Percentiles rank a stretch among this genome's conserved stretches.
phyloP scores from a whole-genome alignment of 352 stramenopile genomes.

The Pythium coloratum region DNA sequence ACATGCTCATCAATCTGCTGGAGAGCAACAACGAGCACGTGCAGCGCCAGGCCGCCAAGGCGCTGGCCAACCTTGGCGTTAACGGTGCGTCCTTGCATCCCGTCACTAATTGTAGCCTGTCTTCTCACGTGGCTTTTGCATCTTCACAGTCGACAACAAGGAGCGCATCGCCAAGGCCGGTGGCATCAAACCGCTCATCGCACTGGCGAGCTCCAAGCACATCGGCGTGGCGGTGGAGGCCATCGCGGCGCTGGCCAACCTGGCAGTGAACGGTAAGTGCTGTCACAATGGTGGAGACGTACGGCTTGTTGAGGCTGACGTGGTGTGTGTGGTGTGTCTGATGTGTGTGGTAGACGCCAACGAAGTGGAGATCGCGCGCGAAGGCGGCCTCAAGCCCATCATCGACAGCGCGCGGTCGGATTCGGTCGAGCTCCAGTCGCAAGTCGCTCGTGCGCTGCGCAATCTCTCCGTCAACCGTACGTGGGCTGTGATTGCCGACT shows the following conservation, averaged over 20 bases:
- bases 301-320: background rate
- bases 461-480: slow-evolving; percentile 93
- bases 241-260: slow-evolving; percentile 93
- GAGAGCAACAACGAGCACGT: slow-evolving; percentile 84
- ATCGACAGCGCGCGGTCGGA: slow-evolving; percentile 80
- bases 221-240: slow-evolving; percentile 89
- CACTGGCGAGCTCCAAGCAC: slow-evolving; percentile 77
- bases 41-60: slow-evolving; percentile 92
- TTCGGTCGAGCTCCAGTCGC: slow-evolving; percentile 84
- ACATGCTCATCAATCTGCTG: slow-evolving; percentile 93
- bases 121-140: background rate
- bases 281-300: background rate
- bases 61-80: slow-evolving; percentile 92
- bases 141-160: slow-evolving; percentile 88
- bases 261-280: slow-evolving; percentile 90
- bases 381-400: slow-evolving; percentile 90
- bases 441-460: slow-evolving; percentile 88
- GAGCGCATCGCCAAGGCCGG: slow-evolving; percentile 89
- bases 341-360: slow-evolving; percentile 70
- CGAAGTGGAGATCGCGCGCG: slow-evolving; percentile 89
- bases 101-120: background rate
- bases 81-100: slow-evolving; percentile 52
- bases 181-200: slow-evolving; percentile 87
- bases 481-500: slow-evolving; percentile 20
- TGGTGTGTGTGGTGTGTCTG: background rate